These are phyloP conservation scores for Castanea sativa DNA, from an alignment of 306 rosid species.

Conservation along the genomic window DNA sequence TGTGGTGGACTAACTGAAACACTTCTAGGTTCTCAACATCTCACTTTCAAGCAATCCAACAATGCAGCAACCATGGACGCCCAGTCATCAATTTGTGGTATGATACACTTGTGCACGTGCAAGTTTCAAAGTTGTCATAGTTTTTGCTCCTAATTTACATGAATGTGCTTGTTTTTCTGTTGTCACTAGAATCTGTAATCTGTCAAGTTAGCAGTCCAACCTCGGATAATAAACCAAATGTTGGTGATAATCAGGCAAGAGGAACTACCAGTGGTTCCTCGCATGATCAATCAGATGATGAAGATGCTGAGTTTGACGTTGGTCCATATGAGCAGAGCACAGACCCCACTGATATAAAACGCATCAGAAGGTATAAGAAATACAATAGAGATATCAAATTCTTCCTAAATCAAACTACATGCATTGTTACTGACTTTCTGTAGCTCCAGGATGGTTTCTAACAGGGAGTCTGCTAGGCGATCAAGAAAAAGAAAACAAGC, in stretches of 20 bases:
- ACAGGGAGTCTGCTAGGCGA: slow-evolving; percentile 81
- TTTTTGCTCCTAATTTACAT: neutral
- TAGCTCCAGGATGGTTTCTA: slow-evolving; percentile 66
- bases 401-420: neutral
- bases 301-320: slow-evolving; percentile 53
- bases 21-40: slow-evolving; percentile 37
- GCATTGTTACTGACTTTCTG: neutral
- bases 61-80: slow-evolving; percentile 65
- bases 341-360: slow-evolving; percentile 47
- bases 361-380: slow-evolving; percentile 59
- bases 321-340: slow-evolving; percentile 67
- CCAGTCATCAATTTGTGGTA: slow-evolving; percentile 72
- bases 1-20: slow-evolving; percentile 41
- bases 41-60: slow-evolving; percentile 53
- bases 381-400: neutral
- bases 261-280: slow-evolving; percentile 72
- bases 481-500: slow-evolving; percentile 87
- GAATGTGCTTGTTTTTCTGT: neutral
- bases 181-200: slow-evolving; percentile 26
- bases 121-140: neutral
- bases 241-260: slow-evolving; percentile 45
- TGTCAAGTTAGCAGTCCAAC: slow-evolving; percentile 79
- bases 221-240: slow-evolving; percentile 54
- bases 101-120: neutral
- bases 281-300: slow-evolving; percentile 71